Percentiles rank a stretch among this genome's conserved stretches.
These are phyloP conservation scores for Umbellularia californica DNA, from an alignment of 164 flowering plant genomes.

Conservation along the genomic window DNA sequence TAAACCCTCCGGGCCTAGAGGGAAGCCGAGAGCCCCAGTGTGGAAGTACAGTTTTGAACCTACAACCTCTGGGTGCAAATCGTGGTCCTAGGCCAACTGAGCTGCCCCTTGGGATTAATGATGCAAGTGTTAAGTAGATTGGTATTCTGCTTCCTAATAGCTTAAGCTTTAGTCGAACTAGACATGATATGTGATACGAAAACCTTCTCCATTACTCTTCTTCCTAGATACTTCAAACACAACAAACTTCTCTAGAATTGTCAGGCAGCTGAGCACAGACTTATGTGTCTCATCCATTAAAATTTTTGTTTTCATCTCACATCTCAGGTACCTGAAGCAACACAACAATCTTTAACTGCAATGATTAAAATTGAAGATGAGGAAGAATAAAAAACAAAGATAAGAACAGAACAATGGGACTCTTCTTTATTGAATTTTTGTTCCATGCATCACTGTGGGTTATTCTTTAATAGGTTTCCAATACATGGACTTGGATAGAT, in stretches of 20 bases:
- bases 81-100: not conserved
- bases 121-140: slow-evolving; percentile 2
- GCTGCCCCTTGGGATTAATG: slow-evolving; percentile 49
- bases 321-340: not conserved
- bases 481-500: not conserved
- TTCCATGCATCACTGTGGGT: no score
- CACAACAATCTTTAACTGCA: not conserved
- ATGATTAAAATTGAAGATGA: not conserved
- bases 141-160: no score
- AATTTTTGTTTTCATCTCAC: slow-evolving; percentile 1
- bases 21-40: no score
- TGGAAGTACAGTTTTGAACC: no score
- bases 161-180: no score
- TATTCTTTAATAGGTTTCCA: no score
- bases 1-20: no score
- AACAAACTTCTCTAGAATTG: slow-evolving; percentile 60
- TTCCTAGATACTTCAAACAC: slow-evolving; percentile 82
- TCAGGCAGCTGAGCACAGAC: slow-evolving; percentile 40
- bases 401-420: no score
- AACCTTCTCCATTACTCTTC: slow-evolving; percentile 46
- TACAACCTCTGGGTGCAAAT: no score
- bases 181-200: slow-evolving; percentile 64
- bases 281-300: slow-evolving; percentile 32
- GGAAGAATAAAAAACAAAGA: not conserved
- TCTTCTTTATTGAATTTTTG: no score